Conservation (phyloP, 2,329 filamentous ascomycete genomes). For the Aaosphaeria pasadenensis region DNA sequence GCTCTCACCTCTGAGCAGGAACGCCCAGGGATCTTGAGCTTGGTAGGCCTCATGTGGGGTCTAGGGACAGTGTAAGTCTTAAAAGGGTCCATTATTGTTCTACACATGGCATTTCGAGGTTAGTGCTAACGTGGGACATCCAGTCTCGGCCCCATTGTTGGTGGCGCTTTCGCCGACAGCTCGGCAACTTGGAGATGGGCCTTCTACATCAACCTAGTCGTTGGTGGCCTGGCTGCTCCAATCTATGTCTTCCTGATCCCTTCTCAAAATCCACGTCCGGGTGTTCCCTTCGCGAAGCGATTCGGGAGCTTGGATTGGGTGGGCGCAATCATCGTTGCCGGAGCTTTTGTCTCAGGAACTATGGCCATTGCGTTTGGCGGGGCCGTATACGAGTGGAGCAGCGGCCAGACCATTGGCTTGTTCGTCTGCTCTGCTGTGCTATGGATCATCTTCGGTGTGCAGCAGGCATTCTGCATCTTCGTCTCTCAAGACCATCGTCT, state of each 20-base stretch:
- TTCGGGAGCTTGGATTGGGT: conserved; percentile 15
- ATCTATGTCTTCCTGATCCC: conserved; percentile 11
- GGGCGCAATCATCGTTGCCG: conserved; percentile 44
- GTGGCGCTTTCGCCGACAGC: conserved; percentile 42
- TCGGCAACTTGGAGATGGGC: conserved; percentile 4
- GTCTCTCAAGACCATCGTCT: conserved; percentile 45
- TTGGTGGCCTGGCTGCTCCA: conserved; percentile 44
- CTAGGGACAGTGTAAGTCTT: conserved; percentile 14
- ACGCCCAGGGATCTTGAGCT: conserved; percentile 2
- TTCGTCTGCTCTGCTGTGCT: conserved; percentile 46
- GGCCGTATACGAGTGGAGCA: conserved; percentile 46
- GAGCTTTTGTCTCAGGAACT: conserved; percentile 39
- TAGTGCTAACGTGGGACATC: conserved; percentile 27
- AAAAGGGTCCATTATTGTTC: no score
- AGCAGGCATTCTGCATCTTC: conserved; percentile 45
- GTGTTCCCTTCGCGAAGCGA: neutral
- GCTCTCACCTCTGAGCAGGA: neutral
- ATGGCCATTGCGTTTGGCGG: conserved; percentile 55
- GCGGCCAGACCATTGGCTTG: conserved; percentile 42
- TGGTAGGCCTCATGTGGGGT: conserved; percentile 1
- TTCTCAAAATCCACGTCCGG: conserved; percentile 4
- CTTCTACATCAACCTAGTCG: conserved; percentile 25
- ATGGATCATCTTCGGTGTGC: conserved; percentile 41
- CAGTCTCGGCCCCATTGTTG: conserved; percentile 45
- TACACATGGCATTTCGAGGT: conserved; percentile 32